Evolutionary conservation across 768 basidiomycete species (phyloP), one percentile per base, ranked within the genome.

Genomic region (Gloeophyllum trabeum): DNA sequence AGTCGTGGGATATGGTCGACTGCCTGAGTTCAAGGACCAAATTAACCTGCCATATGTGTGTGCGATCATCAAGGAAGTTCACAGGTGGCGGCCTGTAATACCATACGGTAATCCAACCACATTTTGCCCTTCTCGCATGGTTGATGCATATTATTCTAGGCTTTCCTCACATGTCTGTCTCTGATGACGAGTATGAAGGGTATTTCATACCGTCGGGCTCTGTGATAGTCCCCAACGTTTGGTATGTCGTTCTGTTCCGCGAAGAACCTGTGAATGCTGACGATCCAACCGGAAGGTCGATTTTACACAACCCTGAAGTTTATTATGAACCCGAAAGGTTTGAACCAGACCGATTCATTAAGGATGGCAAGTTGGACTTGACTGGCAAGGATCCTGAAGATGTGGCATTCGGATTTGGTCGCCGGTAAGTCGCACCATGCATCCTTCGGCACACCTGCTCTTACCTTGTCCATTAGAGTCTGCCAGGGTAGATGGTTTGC

Each of bases 11-110:
- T 6, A 39, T 2, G 43, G 51, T 19, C 45, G 58, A 3, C 48
- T 59, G 6, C 60, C 60, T 4, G 45, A 32, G 2, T 35, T 55
- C 23, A 20, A 41, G 1, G 58, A 58, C 30, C 39, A 45, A 10
- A 30, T 30, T 0, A n/a, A 37, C 4, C 46, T 59, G 3, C 57
- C 59, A 6, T 62, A 58, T 40, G 44, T 60, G 28, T 40, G 53
- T 18, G 57, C 54, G 18, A 39, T 63, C 21, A 40, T 59, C 39
- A 54, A 58, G 39, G 62, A 63, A 43, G 49, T 51, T 18, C 48
- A 61, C 5, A 47, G 61, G n/a, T 63, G 59, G 59, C 43, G 51
- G 20, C 47, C 51, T n/a, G 49, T 48, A 14, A 46, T 47, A 5
- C 58, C 58, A 1, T 32, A 53, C 4, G 52, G 55, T 49, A 7